Base-by-base conservation (phyloP, 106 monocot genomes). In the Allium cepa region DNA sequence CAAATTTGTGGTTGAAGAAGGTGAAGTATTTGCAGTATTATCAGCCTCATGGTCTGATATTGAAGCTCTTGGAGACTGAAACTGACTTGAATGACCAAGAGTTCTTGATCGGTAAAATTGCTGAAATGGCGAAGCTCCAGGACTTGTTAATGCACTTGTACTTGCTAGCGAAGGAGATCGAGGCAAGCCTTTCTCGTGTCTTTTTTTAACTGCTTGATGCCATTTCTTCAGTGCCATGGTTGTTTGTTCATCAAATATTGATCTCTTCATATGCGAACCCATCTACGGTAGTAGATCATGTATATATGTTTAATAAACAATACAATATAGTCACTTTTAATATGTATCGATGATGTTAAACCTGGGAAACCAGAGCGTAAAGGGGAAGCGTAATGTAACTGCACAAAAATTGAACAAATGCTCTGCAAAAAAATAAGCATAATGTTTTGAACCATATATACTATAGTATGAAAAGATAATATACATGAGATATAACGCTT, bases 311-410 rank as follows among this genome's bases (percentile, higher is more conserved):
- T 27, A 11, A 26, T 60, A 26, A 12, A 17, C 22, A 26, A 1
- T 36, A 62, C 9, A 13, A 62, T 11, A 61, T 61, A 36, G 22
- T 46, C 62, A 62, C 13, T 62, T 62, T 11, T 46, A 0, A 46
- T 8, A 26, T 22, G 15, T 22, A 18, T 27, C 18, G 3, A 60
- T 27, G 46, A 47, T 14, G 27, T 28, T 9, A 56, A 63, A 77
- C 64, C 70, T 77, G 70, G 46, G 68, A 58, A 22, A 66, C 78
- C 63, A 91, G 87, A 2, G 87, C 91, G 69, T 91, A 91, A 56
- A 91, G 87, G 15, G 91, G 91, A 73, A 91, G 91, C 5, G 91
- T 91, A 26, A 87, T 74, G 55, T 91, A 91, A 69, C 91, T 91
- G 72, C 91, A 91, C 69, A 91, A 63, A 53, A 91, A 65, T 55